Base-by-base conservation (phyloP, 177 flowering plant species). In the Vitis hybrid region DNA sequence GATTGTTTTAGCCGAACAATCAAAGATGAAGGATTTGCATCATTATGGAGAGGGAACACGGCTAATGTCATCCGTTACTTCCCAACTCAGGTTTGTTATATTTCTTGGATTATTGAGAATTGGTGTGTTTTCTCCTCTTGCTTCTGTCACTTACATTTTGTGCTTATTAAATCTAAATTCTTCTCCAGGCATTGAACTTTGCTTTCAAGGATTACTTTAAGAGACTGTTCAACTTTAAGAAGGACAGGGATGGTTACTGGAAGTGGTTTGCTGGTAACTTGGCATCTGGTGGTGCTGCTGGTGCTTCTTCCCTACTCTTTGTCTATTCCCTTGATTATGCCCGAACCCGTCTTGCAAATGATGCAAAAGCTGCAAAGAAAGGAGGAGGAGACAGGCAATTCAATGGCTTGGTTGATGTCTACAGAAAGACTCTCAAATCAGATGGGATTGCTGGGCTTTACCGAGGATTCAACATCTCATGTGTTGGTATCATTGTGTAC, bases 231-330 rank as follows among this genome's bases (percentile, higher is more conserved):
- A 89, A 86, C 84, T 90, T 89, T 84, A 92, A 87, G 89, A 90
- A 92, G 71, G 97, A 92, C 75, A 81, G 81, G 67, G 96, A 92
- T 82, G 94, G 94, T 51, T 92, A 89, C 86, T 90, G 95, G 97
- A 84, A 82, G 65, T 90, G 94, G 93, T 92, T 92, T 76, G 95
- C 88, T 66, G 94, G 96, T 10, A 92, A 92, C 83, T 82, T 92
- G 83, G 97, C 85, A 52, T 92, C 97, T 69, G 97, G 97, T 76
- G 96, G 93, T 82, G 90, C 89, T 69, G 97, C 97, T 72, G 97
- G 96, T 81, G 97, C 96, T 66, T 90, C 94, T 20, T 92, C 94
- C 50, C 76, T 87, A 19, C 76, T 90, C 56, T 92, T 92, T 84
- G 98, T 92, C 33, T 90, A 88, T 73, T 92, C 98, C 64, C 61